Base-by-base conservation (phyloP, 2,329 filamentous ascomycete species). In the Neurospora crassa region DNA sequence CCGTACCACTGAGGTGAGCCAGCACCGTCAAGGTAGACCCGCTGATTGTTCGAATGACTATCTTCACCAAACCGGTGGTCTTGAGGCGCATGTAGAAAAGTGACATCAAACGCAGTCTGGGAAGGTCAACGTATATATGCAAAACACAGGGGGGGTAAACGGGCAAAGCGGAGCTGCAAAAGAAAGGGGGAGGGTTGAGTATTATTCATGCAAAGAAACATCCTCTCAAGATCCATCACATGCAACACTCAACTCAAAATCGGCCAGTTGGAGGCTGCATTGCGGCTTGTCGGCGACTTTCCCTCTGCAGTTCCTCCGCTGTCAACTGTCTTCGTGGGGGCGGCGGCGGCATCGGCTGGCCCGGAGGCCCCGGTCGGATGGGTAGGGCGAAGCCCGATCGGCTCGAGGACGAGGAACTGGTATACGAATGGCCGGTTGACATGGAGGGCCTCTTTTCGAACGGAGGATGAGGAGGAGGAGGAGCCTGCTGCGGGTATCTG, bases 341-440 rank as follows among this genome's bases (percentile, higher is more conserved):
- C n/a, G 88, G 85, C 24, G 90, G 85, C 68, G 88, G 88, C 41
- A 90, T 82, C 10, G 87, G 84, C 12, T 86, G 87, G 10, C 83
- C 86, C 3, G 86, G 85, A 47, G 89, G 88, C 40, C 86, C 89
- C 67, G 87, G 84, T 67, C 91, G 87, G 71, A 91, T 86, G 0
- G 91, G 90, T 68, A 93, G 82, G 43, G 85, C 87, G 70, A 91
- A 90, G 2, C 86, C 88, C 67, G 40, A 68, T 71, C 34, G 67
- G 70, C 40, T 67, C n/a, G 40, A 47, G 67, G 43, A 69, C 40
- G 63, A 40, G 70, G 41, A 43, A 63, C 67, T 40, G 53, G 67
- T 34, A 40, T 45, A 45, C 43, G 63, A 53, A 47, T 45, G 41
- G 40, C 68, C 34, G 68, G 68, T 45, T 12, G 63, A 40, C 24